phyloP scores from a whole-genome alignment of 1,139 yeast species.

The Geotrichum phurueaensis region DNA sequence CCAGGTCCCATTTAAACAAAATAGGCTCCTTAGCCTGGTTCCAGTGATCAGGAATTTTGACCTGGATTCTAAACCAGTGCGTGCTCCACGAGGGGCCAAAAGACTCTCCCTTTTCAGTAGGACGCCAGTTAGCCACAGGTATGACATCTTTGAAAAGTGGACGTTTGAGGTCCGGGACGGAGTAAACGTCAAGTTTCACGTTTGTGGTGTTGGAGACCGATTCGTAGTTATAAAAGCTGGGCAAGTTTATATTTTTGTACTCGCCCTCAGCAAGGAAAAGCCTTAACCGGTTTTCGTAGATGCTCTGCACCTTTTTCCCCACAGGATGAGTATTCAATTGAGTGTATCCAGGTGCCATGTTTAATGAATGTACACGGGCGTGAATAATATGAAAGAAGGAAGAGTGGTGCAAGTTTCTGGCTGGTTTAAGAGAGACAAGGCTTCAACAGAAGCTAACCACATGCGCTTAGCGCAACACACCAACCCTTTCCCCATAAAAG shows the following conservation, averaged over 20 bases:
- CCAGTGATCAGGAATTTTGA: slow-evolving; percentile 53
- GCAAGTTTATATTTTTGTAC: slow-evolving; percentile 63
- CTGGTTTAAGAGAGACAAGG: not conserved
- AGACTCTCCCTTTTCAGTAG: slow-evolving; percentile 61
- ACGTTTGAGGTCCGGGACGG: slow-evolving; percentile 63
- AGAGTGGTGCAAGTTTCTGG: not conserved
- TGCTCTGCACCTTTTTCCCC: slow-evolving; percentile 74
- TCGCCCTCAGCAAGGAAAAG: slow-evolving; percentile 74
- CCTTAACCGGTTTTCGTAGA: slow-evolving; percentile 71
- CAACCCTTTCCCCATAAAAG: not conserved
- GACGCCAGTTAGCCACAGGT: slow-evolving; percentile 49
- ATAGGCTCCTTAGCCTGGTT: slow-evolving; percentile 39
- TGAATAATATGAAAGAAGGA: not conserved
- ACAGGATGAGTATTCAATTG: slow-evolving; percentile 58
- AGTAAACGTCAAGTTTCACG: slow-evolving; percentile 50
- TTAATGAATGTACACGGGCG: not conserved
- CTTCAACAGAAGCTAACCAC: not conserved
- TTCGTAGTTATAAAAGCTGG: slow-evolving; percentile 68
- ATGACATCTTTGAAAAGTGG: slow-evolving; percentile 74
- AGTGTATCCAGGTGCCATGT: slow-evolving; percentile 30
- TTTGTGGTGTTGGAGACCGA: slow-evolving; percentile 41
- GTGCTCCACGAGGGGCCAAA: slow-evolving; percentile 97
- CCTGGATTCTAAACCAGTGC: slow-evolving; percentile 76
- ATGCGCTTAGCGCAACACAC: not conserved
- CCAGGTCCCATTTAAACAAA: slow-evolving; percentile 78